These are phyloP conservation scores for Aleurites moluccanus DNA, from an alignment of 441 rosid genomes.

Conservation along the genomic window DNA sequence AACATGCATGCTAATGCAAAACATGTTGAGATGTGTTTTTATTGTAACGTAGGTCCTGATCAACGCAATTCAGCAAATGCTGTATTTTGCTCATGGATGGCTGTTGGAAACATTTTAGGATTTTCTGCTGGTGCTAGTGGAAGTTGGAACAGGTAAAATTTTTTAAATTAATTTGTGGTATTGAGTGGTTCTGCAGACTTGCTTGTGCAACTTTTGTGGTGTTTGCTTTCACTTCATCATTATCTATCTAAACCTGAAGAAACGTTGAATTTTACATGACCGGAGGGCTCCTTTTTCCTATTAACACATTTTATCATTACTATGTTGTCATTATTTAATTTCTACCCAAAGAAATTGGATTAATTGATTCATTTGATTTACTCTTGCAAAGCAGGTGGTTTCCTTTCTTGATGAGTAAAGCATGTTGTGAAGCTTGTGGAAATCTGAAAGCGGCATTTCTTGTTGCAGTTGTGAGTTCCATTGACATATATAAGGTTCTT, in stretches of 20 bases:
- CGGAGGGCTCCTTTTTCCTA: constrained; percentile 3
- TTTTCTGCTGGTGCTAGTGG: constrained; percentile 98
- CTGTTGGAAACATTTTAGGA: constrained; percentile 92
- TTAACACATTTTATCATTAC: background rate
- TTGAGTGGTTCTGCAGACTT: background rate
- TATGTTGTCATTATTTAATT: constrained; percentile 5
- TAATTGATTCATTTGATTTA: constrained; percentile 23
- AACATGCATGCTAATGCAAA: constrained; percentile 18
- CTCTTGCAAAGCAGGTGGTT: constrained; percentile 71
- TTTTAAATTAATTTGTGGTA: constrained; percentile 1
- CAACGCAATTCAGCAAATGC: constrained; percentile 94
- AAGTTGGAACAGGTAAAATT: constrained; percentile 76
- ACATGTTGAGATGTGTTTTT: constrained; percentile 21
- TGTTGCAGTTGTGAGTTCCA: constrained; percentile 74
- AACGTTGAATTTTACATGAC: background rate
- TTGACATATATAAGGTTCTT: constrained; percentile 5
- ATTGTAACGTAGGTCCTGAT: constrained; percentile 65
- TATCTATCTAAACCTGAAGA: background rate
- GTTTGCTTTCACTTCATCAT: background rate
- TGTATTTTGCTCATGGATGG: constrained; percentile 96
- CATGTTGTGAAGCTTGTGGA: constrained; percentile 96
- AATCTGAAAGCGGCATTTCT: constrained; percentile 98
- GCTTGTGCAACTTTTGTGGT: background rate
- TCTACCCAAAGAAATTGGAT: constrained; percentile 6
- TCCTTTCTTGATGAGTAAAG: constrained; percentile 87